These are phyloP conservation scores for Aspergillus clavatus DNA, from an alignment of 2,329 filamentous ascomycete genomes.

Conservation along the genomic window DNA sequence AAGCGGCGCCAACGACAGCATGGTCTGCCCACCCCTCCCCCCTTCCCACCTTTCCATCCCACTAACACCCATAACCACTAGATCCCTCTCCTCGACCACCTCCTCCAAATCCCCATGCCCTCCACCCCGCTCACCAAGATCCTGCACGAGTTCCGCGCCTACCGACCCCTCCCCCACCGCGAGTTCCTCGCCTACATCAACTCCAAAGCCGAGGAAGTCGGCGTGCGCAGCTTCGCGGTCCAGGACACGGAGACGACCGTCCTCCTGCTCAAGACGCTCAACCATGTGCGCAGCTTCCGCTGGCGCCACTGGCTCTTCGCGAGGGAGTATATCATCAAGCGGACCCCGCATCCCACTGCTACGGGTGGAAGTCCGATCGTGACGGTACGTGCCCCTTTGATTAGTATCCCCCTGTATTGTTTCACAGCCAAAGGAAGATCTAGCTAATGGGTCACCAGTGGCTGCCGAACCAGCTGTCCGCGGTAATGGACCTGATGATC, in stretches of 20 bases:
- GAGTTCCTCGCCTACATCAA: conserved; percentile 73
- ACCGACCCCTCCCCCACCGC: conserved; percentile 83
- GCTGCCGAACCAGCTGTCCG: conserved; percentile 46
- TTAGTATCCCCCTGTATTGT: no score
- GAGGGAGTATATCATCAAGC: conserved; percentile 46
- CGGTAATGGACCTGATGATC: conserved; percentile 48
- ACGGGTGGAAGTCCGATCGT: conserved; percentile 48
- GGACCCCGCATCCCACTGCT: conserved; percentile 44
- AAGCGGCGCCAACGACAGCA: conserved; percentile 89
- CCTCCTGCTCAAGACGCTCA: conserved; percentile 42
- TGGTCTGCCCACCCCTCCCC: conserved; percentile 48
- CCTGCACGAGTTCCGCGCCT: conserved; percentile 80
- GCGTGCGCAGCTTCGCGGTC: conserved; percentile 35
- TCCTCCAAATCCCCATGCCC: conserved; percentile 83
- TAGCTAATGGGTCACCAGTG: conserved; percentile 30
- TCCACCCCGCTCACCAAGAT: conserved; percentile 83
- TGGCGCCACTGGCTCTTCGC: conserved; percentile 49
- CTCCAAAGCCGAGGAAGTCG: conserved; percentile 46
- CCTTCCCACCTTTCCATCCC: not conserved
- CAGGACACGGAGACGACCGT: conserved; percentile 39
- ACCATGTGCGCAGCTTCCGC: conserved; percentile 47
- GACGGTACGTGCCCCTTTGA: conserved; percentile 30
- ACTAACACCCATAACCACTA: conserved; percentile 21
- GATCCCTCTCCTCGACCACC: conserved; percentile 82
- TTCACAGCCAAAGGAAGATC: no score